Percentiles rank a stretch among this genome's conserved stretches.
Conservation (phyloP, 257 asterid genomes). For the Anisodus acutangulus region DNA sequence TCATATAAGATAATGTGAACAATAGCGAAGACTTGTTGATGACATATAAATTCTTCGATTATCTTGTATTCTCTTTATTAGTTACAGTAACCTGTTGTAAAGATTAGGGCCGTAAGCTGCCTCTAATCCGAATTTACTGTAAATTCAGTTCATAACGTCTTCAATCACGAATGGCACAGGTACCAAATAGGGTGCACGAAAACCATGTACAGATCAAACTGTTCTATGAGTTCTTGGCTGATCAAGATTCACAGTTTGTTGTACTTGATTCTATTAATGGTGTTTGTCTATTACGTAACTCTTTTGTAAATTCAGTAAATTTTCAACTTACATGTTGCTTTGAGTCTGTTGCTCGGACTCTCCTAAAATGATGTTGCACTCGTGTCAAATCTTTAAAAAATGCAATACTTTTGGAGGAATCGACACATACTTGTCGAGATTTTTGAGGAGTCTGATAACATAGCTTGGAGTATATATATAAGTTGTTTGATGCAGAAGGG, state of each 20-base stretch:
- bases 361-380: neutral
- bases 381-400: neutral
- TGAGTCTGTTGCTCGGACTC: neutral
- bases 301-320: neutral
- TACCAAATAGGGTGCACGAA: neutral
- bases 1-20: constrained; percentile 24
- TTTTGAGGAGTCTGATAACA: neutral
- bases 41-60: neutral
- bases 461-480: neutral
- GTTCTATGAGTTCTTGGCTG: neutral
- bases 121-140: neutral
- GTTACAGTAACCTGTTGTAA: neutral
- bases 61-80: neutral
- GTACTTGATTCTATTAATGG: neutral
- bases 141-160: neutral
- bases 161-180: neutral
- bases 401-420: too few relatives aligned
- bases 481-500: neutral
- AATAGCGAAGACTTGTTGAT: neutral
- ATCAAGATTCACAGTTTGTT: neutral
- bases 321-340: neutral
- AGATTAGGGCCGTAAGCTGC: neutral
- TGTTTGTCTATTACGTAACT: neutral
- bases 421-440: too few relatives aligned
- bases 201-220: neutral